Percentiles rank a stretch among this genome's conserved stretches.
These are phyloP conservation scores for Trypanosoma cruzi DNA, from an alignment of 208 protist genomes.

Conservation along the genomic window DNA sequence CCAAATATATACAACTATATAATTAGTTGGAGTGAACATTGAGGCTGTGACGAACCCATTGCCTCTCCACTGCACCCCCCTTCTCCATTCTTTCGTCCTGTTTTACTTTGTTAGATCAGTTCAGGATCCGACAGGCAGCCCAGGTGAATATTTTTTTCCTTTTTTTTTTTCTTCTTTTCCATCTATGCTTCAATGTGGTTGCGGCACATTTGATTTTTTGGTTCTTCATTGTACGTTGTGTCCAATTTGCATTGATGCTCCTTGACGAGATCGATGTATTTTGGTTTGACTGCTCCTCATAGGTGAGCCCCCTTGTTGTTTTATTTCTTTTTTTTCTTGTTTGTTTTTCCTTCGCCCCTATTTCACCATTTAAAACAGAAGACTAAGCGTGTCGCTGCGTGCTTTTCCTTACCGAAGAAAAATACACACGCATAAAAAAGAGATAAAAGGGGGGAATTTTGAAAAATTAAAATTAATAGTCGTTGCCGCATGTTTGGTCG, in stretches of 20 bases:
- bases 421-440: background rate
- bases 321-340: background rate
- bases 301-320: background rate
- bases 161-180: background rate
- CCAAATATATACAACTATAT: background rate
- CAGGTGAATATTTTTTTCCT: too few relatives aligned
- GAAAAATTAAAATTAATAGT: background rate
- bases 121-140: too few relatives aligned
- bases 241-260: background rate
- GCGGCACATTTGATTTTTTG: too few relatives aligned
- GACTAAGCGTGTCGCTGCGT: background rate
- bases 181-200: background rate
- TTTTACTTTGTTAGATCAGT: too few relatives aligned
- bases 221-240: too few relatives aligned
- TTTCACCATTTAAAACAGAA: background rate
- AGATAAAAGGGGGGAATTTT: background rate
- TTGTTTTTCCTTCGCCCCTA: background rate
- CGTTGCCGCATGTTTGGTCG: constrained; percentile 70
- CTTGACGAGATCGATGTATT: background rate
- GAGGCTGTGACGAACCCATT: too few relatives aligned
- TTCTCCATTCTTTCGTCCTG: too few relatives aligned
- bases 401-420: background rate
- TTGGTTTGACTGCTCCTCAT: background rate
- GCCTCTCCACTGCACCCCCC: too few relatives aligned
- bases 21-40: too few relatives aligned